phyloP scores from a whole-genome alignment of 306 rosid genomes.

The Corylus americana region DNA sequence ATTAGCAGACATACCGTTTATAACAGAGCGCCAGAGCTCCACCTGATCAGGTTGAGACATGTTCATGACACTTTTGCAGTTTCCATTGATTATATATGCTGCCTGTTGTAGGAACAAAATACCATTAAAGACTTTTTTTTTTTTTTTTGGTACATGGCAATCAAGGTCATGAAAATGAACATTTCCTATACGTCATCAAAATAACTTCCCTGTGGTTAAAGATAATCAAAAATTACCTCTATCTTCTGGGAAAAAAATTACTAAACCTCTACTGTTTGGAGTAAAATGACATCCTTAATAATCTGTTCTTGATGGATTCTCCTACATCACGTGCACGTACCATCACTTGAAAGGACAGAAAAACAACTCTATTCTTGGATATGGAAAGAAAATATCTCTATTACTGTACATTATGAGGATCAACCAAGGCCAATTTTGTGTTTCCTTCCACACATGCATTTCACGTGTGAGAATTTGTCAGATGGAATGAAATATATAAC shows the following conservation, averaged over 20 bases:
- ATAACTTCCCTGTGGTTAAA: background rate
- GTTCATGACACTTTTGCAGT: constrained; percentile 94
- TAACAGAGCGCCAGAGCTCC: constrained; percentile 90
- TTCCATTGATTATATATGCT: constrained; percentile 80
- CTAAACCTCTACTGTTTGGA: background rate
- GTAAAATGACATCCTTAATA: background rate
- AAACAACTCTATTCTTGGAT: background rate
- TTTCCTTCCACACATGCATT: background rate
- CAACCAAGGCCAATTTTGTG: background rate
- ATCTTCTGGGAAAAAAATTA: background rate
- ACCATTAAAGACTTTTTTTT: background rate
- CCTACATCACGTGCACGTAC: background rate
- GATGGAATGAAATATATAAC: background rate
- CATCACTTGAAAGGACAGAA: background rate
- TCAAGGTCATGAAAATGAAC: background rate
- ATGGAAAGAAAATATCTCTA: background rate
- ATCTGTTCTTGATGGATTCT: background rate
- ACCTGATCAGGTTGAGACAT: constrained; percentile 94
- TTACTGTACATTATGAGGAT: background rate
- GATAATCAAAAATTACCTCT: too few species aligned
- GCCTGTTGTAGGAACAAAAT: constrained; percentile 57
- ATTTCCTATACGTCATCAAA: background rate
- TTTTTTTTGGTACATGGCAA: background rate
- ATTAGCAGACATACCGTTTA: constrained; percentile 56
- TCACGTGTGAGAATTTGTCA: background rate